These are phyloP conservation scores for Allantophomopsis cytisporea DNA, from an alignment of 2,329 filamentous ascomycete genomes.

Conservation along the genomic window DNA sequence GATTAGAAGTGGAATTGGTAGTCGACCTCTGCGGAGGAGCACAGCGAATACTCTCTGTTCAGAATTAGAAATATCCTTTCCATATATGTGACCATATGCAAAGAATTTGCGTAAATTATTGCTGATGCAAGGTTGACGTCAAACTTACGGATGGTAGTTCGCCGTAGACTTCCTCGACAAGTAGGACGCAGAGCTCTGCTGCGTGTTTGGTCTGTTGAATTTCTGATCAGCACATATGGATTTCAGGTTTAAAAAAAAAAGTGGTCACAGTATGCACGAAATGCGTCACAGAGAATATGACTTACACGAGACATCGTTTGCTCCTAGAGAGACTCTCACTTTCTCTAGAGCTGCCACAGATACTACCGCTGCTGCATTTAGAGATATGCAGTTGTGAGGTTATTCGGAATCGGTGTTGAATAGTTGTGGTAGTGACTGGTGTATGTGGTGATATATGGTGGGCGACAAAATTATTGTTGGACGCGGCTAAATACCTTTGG, in stretches of 20 bases:
- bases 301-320: slow-evolving; percentile 42
- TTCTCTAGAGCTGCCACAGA: slow-evolving; percentile 62
- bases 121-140: background rate
- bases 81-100: slow-evolving; percentile 5
- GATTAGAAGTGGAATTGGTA: slow-evolving; percentile 54
- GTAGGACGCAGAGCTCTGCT: slow-evolving; percentile 78
- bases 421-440: background rate
- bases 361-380: slow-evolving; percentile 45
- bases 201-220: slow-evolving; percentile 50
- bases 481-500: no score
- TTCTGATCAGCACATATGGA: no score
- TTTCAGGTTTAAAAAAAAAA: background rate
- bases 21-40: slow-evolving; percentile 67
- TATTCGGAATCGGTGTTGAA: background rate
- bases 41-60: slow-evolving; percentile 69
- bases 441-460: no score
- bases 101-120: slow-evolving; percentile 6
- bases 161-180: slow-evolving; percentile 82
- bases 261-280: background rate
- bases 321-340: slow-evolving; percentile 66
- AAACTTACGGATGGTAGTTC: slow-evolving; percentile 76
- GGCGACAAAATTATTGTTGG: no score
- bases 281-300: slow-evolving; percentile 4
- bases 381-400: slow-evolving; percentile 1
- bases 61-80: slow-evolving; percentile 10